Conservation (phyloP, 257 asterid genomes). For the Lithospermum erythrorhizon region DNA sequence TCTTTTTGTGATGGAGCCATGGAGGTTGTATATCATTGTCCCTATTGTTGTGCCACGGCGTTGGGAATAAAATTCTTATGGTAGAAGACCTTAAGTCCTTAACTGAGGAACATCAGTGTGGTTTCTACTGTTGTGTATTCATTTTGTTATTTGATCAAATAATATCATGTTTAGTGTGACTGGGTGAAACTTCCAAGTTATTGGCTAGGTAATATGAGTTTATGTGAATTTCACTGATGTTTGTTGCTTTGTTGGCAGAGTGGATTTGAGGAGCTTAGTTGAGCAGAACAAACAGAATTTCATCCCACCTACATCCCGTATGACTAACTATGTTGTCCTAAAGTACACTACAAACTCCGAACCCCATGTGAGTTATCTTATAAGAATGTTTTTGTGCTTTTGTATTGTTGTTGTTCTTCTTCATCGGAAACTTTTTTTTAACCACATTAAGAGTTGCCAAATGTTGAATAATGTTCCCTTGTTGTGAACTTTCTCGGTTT, state of each 20-base stretch:
- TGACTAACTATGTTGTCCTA: slow-evolving; percentile 88
- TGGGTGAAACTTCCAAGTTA: not conserved
- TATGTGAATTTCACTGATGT: not conserved
- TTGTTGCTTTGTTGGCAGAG: slow-evolving; percentile 38
- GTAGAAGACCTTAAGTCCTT: no score
- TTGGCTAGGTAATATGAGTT: not conserved
- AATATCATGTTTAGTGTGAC: not conserved
- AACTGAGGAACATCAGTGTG: not conserved
- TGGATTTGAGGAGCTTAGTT: slow-evolving; percentile 78
- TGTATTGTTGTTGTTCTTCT: not conserved
- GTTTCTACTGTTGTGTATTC: not conserved
- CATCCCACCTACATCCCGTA: slow-evolving; percentile 70
- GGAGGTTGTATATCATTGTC: no score
- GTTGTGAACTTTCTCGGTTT: not conserved
- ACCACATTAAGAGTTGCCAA: not conserved
- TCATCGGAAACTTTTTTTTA: not conserved
- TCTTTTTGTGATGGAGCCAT: no score
- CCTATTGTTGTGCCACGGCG: no score
- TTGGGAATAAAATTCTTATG: no score
- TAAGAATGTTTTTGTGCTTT: not conserved
- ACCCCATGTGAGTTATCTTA: slow-evolving; percentile 34
- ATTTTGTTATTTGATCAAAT: no score
- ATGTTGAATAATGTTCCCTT: not conserved
- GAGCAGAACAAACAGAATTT: slow-evolving; percentile 76
- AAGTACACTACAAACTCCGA: slow-evolving; percentile 57